Evolutionary conservation across 257 asterid genomes (phyloP), one percentile per base, ranked within the genome.

Genomic region (Avicennia marina): DNA sequence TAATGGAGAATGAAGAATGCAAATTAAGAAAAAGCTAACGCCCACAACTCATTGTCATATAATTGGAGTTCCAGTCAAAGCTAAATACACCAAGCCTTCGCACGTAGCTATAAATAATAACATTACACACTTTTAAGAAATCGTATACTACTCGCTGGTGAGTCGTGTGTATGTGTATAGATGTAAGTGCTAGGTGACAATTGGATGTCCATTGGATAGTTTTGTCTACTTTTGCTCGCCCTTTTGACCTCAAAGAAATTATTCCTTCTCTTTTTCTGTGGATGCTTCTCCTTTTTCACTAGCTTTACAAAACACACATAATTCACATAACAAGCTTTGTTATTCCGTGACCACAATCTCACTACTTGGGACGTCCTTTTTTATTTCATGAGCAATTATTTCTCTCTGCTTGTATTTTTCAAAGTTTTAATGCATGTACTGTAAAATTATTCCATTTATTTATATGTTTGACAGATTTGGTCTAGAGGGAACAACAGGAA

Each of bases 301-400:
- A 48, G 58, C 84, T 77, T 81, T 75, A 77, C 63, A 51, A 64
- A 7, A 57, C n/a, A 65, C 74, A 69, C 66, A 52, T 48, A 53
- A 62, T 62, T 65, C 72, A 64, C 52, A 51, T 53, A 49, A 11
- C 42, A 40, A 46, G 43, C 84, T 69, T 70, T 65, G 60, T 70
- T 64, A 54, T 54, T 74, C 62, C 20, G 90, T 81, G 90, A 74
- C 94, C 89, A 87, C 86, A 70, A 65, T 51, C 51, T 90, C 90
- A 83, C 90, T 64, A 51, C 46, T 60, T 52, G n/a, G 69, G 40
- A 11, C 46, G n/a, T n/a, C n/a, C n/a, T n/a, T n/a, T 34, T 57
- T 36, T 48, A 57, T 56, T 41, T 49, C 32, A 21, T 53, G 26
- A 36, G 53, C 42, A 33, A 29, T 25, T 12, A 25, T 29, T 49